phyloP scores from a whole-genome alignment of 352 stramenopile genomes.

The Pythium phragmiticola region DNA sequence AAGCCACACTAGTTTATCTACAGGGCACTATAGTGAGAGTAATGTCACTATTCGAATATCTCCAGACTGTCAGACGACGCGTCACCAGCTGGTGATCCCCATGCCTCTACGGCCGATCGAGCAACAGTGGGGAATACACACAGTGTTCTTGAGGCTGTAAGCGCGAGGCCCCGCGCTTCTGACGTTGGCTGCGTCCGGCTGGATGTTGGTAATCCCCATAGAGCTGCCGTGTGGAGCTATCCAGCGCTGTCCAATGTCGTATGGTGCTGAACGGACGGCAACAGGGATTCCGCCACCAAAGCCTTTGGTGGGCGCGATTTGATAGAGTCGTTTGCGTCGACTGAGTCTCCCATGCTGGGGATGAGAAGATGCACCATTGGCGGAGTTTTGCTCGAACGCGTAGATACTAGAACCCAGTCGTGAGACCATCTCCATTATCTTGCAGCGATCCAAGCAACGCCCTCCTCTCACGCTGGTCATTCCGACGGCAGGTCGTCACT shows the following conservation, averaged over 20 bases:
- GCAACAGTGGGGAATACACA: background rate
- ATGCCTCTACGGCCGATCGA: background rate
- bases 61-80: background rate
- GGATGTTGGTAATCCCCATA: constrained; percentile 1
- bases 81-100: background rate
- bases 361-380: background rate
- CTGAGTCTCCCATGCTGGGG: background rate
- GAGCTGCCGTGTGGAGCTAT: background rate
- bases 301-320: background rate
- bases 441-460: too few relatives aligned
- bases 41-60: constrained; percentile 1
- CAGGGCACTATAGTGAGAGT: background rate
- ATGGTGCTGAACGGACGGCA: constrained; percentile 4
- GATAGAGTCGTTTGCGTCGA: background rate
- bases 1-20: background rate
- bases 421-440: background rate
- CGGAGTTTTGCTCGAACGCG: background rate
- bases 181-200: constrained; percentile 3
- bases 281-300: background rate
- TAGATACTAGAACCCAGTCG: background rate
- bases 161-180: background rate
- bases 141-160: constrained; percentile 2
- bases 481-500: background rate
- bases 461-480: background rate
- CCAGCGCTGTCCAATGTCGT: background rate